Conservation (phyloP, 768 basidiomycete genomes). For the Phylloporus sp. region DNA sequence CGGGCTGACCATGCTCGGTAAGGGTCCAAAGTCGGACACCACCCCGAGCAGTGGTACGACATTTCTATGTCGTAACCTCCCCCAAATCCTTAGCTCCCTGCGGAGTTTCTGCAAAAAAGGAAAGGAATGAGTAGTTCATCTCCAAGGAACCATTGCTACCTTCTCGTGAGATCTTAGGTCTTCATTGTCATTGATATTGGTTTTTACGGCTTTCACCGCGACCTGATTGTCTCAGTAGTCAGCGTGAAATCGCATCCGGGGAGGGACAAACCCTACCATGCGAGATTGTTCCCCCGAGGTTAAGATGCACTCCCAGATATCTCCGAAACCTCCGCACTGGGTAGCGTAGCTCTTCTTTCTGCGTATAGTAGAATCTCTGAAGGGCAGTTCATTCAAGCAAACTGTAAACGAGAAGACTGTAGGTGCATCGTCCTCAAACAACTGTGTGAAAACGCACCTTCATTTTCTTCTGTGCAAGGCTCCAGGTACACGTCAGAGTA, state of each 20-base stretch:
- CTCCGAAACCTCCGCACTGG: slow-evolving; percentile 14
- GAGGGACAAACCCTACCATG: slow-evolving; percentile 1
- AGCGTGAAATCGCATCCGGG: neutral
- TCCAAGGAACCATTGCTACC: slow-evolving; percentile 3
- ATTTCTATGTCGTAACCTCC: slow-evolving; percentile 16
- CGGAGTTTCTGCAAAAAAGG: slow-evolving; percentile 20
- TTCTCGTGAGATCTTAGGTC: slow-evolving; percentile 4
- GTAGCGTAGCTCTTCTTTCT: slow-evolving; percentile 5
- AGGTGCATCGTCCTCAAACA: neutral
- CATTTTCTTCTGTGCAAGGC: slow-evolving; percentile 1
- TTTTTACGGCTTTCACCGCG: slow-evolving; percentile 20
- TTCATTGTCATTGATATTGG: neutral
- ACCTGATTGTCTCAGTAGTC: slow-evolving; percentile 6
- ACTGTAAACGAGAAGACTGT: slow-evolving; percentile 1
- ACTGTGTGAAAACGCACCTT: slow-evolving; percentile 2
- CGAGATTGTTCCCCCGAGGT: neutral
- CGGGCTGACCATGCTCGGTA: slow-evolving; percentile 31
- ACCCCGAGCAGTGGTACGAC: slow-evolving; percentile 30
- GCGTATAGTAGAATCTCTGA: neutral
- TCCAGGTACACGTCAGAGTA: slow-evolving; percentile 6
- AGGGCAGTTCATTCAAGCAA: slow-evolving; percentile 3
- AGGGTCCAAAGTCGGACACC: slow-evolving; percentile 27
- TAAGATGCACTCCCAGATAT: slow-evolving; percentile 25
- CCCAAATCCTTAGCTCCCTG: slow-evolving; percentile 26
- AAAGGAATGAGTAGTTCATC: neutral